Evolutionary conservation across 805 yeast genomes (phyloP), one percentile per base, ranked within the genome.

Genomic region (Wickerhamomyces silvicola): DNA sequence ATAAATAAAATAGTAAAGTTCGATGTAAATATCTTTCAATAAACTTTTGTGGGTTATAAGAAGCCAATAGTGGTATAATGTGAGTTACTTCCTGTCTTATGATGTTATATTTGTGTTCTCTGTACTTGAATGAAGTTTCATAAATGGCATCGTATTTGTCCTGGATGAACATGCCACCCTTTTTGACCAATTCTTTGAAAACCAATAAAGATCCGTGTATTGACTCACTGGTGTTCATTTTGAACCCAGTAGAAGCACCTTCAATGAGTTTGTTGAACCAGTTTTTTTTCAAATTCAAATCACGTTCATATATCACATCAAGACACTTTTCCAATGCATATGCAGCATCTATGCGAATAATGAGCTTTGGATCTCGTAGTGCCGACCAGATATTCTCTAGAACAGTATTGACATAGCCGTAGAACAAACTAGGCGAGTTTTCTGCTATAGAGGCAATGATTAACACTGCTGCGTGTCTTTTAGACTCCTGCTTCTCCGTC

Each of bases 401-500:
- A 12, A 88, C 79, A 24, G 81, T 81, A 38, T 80, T 77, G 20
- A 86, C 81, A 54, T 82, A 84, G 22, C 78, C 74, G 51, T 82
- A 82, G 31, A 90, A 63, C 36, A 87, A 62, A 7, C 94, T 83
- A 2, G 97, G 95, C 2, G 94, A 81, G 49, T 84, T 83, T 34
- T 75, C 75, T 1, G 96, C 95, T 39, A 92, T 68, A 1, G 96
- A 81, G 7, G 81, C 73, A 24, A 92, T 73, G 25, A 86, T 78
- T 32, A 90, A 64, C 23, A 87, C 77, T 1, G 97, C 95, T 0
- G 97, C 96, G 52, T 90, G 97, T 41, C 92, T 75, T 47, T 94
- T 73, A 27, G 73, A 72, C 46, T 86, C 95, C 48, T 81, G 86
- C 42, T 85, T 79, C 41, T 87, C 95, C n/a, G 81, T 70, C 21